A percentile compares a stretch with the other conserved stretches of the same genome.
Conservation (phyloP, 768 basidiomycete species). For the Phaffia tasmanica region DNA sequence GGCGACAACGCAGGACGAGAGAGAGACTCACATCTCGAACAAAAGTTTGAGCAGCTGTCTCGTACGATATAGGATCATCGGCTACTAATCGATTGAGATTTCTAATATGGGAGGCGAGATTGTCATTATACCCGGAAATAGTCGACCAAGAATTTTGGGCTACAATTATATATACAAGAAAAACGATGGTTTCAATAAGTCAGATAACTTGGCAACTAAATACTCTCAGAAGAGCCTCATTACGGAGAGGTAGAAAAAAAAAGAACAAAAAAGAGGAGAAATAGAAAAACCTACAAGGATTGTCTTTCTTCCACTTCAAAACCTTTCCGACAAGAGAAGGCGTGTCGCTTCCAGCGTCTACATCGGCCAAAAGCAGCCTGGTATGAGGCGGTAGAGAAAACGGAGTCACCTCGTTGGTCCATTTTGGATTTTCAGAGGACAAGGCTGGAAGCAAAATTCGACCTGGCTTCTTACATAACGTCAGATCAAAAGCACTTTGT, state of each 20-base stretch:
- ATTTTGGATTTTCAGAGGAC: conserved; percentile 51
- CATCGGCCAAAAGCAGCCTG: conserved; percentile 81
- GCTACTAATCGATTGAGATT: conserved; percentile 2
- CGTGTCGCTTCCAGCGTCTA: conserved; percentile 90
- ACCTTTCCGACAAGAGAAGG: conserved; percentile 88
- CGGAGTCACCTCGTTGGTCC: conserved; percentile 59
- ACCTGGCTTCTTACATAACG: background rate
- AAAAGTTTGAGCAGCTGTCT: conserved; percentile 6
- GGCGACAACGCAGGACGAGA: too few species aligned
- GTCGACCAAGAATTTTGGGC: conserved; percentile 12
- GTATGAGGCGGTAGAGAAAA: conserved; percentile 76
- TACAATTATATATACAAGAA: background rate
- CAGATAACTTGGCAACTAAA: background rate
- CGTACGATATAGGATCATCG: conserved; percentile 12
- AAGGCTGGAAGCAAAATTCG: conserved; percentile 12
- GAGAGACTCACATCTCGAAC: background rate
- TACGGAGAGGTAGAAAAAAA: background rate
- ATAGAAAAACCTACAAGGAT: conserved; percentile 43
- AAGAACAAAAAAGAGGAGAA: background rate
- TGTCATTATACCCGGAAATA: conserved; percentile 14
- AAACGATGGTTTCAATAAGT: conserved; percentile 1
- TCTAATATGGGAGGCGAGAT: conserved; percentile 1
- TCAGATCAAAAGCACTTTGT: background rate
- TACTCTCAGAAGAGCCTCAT: background rate
- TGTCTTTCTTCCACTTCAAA: conserved; percentile 69